These are phyloP conservation scores for Phytophthora parvispora DNA, from an alignment of 352 stramenopile species.

Conservation along the genomic window DNA sequence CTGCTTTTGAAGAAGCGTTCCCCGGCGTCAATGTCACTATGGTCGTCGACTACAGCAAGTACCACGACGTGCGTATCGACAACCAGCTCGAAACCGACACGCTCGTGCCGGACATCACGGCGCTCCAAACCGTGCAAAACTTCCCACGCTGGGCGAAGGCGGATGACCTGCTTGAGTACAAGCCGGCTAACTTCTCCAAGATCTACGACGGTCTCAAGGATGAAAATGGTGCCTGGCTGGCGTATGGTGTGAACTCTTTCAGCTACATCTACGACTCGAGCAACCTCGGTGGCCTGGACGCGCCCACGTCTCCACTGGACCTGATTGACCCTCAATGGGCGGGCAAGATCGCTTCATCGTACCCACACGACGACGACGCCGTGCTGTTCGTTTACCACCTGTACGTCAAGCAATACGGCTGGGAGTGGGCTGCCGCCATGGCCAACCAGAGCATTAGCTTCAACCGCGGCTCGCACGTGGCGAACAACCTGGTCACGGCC, in stretches of 20 bases:
- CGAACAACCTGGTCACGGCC: conserved; percentile 12
- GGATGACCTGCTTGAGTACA: conserved; percentile 55
- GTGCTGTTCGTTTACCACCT: conserved; percentile 47
- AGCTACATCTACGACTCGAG: conserved; percentile 45
- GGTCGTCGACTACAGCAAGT: conserved; percentile 63
- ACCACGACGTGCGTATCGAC: conserved; percentile 65
- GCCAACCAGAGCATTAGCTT: conserved; percentile 35
- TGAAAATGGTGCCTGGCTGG: conserved; percentile 35
- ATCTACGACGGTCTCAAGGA: conserved; percentile 54
- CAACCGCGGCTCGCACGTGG: conserved; percentile 18
- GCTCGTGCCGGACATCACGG: conserved; percentile 49
- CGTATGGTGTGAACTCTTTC: conserved; percentile 44
- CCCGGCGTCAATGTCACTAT: conserved; percentile 65
- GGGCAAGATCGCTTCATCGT: conserved; percentile 51
- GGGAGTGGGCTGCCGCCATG: conserved; percentile 34
- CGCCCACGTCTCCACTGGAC: conserved; percentile 28
- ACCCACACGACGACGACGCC: conserved; percentile 60
- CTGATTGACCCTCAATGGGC: conserved; percentile 44
- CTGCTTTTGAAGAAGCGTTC: conserved; percentile 37
- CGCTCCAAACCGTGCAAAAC: conserved; percentile 60
- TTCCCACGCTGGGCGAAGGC: conserved; percentile 49
- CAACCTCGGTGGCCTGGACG: conserved; percentile 13
- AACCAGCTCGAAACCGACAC: conserved; percentile 57
- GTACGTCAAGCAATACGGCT: conserved; percentile 41
- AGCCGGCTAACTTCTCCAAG: conserved; percentile 55